Evolutionary conservation across 2,329 filamentous ascomycete genomes (phyloP).

Genomic region (Pseudogymnoascus sp.): DNA sequence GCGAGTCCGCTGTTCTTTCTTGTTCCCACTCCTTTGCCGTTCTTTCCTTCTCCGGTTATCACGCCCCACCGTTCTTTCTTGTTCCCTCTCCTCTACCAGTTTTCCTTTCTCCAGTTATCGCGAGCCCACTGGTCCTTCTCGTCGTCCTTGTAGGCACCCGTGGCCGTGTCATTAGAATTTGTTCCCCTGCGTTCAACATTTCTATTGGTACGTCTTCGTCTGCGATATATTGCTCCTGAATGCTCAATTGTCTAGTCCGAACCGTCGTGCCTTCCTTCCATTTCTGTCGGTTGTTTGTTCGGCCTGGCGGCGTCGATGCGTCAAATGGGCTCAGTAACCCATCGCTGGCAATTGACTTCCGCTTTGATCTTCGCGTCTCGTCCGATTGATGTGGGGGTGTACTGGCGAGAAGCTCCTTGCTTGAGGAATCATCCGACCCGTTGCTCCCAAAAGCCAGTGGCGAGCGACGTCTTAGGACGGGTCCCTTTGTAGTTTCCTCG

Average conservation of each 20-base stretch:
- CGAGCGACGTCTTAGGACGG: not conserved
- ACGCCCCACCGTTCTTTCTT: not conserved
- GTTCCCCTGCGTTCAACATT: not conserved
- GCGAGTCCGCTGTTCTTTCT: not conserved
- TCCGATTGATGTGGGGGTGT: not conserved
- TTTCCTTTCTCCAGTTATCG: not conserved
- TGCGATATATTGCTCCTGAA: not conserved
- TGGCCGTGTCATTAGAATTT: not conserved
- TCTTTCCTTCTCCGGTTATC: not conserved
- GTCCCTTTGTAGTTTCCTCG: not conserved
- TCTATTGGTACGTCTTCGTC: not conserved
- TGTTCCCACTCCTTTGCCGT: not conserved
- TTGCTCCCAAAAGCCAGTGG: not conserved
- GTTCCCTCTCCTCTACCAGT: not conserved
- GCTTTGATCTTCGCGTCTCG: not conserved
- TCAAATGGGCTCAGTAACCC: not conserved
- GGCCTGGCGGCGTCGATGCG: not conserved
- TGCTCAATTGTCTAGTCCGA: not conserved
- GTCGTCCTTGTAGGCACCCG: not conserved
- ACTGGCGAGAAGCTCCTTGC: not conserved
- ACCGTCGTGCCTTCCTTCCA: not conserved
- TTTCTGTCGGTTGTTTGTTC: not conserved
- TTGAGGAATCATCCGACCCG: too few species aligned
- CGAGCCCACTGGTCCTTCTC: not conserved
- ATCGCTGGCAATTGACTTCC: not conserved